Evolutionary conservation across 257 asterid genomes (phyloP), one percentile per base, ranked within the genome.

Genomic region (Salvia rosmarinus): DNA sequence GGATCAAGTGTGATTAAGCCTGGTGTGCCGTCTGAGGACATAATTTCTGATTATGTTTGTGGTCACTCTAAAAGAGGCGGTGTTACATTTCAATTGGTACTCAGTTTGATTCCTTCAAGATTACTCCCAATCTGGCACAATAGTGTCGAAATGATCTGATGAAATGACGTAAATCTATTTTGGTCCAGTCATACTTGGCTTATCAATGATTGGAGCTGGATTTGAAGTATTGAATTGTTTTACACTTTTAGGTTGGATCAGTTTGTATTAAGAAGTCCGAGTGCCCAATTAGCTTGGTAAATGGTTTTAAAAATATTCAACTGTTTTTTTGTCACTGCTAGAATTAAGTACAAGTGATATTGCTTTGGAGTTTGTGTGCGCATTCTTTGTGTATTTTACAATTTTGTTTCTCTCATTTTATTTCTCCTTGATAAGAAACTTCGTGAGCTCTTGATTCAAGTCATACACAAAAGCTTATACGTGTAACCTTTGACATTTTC

Each of bases 1-100:
- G 97, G 52, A 81, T 90, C 84, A 80, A 75, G 67, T 87, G 75
- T 12, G 83, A 79, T 57, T 80, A 77, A 79, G 68, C 52, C 68
- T 66, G 72, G 61, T 60, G 63, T 55, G 35, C 70, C 14, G 6
- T 61, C 58, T 63, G 39, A 52, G 30, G 76, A 54, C 72, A 49
- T 49, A 57, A 64, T 51, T 46, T 46, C 83, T 78, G 47, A 57
- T 70, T 16, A 60, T 73, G 47, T 54, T 74, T 80, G 11, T 72
- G 57, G 64, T 54, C 23, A 73, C 57, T 64, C 70, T 62, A 64
- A 34, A 55, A 65, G 43, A 9, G 71, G 23, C 52, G 58, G 66
- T 70, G 67, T 37, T 65, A 42, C 66, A 11, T 78, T 56, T 64
- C 64, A 32, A 21, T 67, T 44, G 11, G 44, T 39, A 55, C 64